Percentiles rank a stretch among this genome's conserved stretches.
Evolutionary conservation across 805 yeast genomes (phyloP).

Genomic region (Ogataea pilisensis): DNA sequence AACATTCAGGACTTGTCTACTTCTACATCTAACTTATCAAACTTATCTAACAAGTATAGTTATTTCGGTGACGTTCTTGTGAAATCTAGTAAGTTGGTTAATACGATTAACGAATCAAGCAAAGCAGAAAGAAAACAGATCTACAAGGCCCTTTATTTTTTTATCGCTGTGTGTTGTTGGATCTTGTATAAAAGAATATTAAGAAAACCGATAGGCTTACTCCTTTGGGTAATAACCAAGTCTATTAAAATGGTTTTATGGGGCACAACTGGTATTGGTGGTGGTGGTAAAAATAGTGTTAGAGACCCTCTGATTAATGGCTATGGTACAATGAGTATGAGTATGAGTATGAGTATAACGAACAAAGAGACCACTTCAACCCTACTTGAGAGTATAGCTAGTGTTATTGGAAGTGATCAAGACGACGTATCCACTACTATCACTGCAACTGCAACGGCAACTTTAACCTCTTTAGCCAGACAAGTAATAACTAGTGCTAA

Average conservation of each 20-base stretch:
- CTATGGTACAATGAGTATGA: too few species aligned
- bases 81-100: constrained; percentile 43
- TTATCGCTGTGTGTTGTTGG: constrained; percentile 43
- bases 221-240: constrained; percentile 45
- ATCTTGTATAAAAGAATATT: constrained; percentile 47
- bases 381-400: too few species aligned
- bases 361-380: too few species aligned
- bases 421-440: background rate
- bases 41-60: constrained; percentile 39
- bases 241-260: constrained; percentile 24
- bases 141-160: constrained; percentile 43
- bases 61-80: constrained; percentile 38
- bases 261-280: constrained; percentile 8
- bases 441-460: background rate
- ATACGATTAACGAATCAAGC: constrained; percentile 49
- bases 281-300: too few species aligned
- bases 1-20: constrained; percentile 44
- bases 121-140: constrained; percentile 44
- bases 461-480: too few species aligned
- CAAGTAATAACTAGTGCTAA: background rate
- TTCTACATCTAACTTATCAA: constrained; percentile 39
- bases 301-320: too few species aligned
- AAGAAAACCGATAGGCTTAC: constrained; percentile 38
- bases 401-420: too few species aligned
- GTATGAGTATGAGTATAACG: too few species aligned